A percentile compares a stretch with the other conserved stretches of the same genome.
phyloP scores from a whole-genome alignment of 2,329 filamentous ascomycete species.

The Neurospora crassa region DNA sequence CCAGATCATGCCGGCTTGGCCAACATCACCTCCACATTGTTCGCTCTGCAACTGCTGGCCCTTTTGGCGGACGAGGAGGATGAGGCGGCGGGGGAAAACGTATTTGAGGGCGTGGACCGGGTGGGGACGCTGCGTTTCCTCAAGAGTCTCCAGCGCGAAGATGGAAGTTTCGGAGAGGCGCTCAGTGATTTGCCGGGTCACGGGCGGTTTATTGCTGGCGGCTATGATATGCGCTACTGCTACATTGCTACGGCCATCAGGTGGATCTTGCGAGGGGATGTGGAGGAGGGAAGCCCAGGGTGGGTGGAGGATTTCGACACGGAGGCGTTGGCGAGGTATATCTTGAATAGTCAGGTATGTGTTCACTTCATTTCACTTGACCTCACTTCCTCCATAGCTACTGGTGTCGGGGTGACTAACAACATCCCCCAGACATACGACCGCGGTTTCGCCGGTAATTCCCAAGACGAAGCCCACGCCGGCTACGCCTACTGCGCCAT shows the following conservation, averaged over 20 bases:
- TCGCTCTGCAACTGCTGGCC: conserved; percentile 68
- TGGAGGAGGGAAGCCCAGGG: conserved; percentile 38
- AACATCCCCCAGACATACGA: conserved; percentile 57
- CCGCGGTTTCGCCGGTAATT: conserved; percentile 71
- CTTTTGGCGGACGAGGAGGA: conserved; percentile 30
- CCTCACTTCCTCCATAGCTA: background rate
- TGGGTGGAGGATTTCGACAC: conserved; percentile 67
- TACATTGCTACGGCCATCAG: conserved; percentile 75
- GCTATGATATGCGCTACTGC: conserved; percentile 77
- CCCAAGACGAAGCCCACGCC: conserved; percentile 75
- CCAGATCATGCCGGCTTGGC: conserved; percentile 39
- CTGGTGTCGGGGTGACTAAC: background rate
- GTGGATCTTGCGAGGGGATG: conserved; percentile 65
- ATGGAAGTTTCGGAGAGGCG: conserved; percentile 89
- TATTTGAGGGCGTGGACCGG: conserved; percentile 57
- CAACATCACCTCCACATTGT: conserved; percentile 81
- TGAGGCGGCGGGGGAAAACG: conserved; percentile 23
- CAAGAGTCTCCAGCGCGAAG: conserved; percentile 60
- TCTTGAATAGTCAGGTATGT: conserved; percentile 50
- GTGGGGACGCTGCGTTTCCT: conserved; percentile 65
- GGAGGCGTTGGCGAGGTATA: conserved; percentile 57
- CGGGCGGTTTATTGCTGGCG: conserved; percentile 55
- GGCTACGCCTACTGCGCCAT: conserved; percentile 89
- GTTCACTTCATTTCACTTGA: background rate
- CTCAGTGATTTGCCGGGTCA: conserved; percentile 37